These are phyloP conservation scores for Teunomyces panamensis DNA, from an alignment of 805 yeast genomes.

Conservation along the genomic window DNA sequence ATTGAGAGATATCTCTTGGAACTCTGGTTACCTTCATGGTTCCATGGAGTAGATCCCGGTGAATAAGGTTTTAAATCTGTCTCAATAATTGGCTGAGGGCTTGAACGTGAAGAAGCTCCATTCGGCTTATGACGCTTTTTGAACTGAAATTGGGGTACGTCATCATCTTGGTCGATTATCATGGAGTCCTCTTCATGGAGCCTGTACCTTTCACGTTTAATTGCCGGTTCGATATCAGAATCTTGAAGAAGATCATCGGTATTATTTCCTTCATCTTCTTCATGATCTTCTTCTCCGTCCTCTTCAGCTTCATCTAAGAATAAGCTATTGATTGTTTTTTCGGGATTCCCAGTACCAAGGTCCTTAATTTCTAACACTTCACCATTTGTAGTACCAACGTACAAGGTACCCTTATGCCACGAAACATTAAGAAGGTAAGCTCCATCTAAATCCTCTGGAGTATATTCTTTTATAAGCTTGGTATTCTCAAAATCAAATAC, in stretches of 20 bases:
- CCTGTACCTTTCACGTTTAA: conserved; percentile 4
- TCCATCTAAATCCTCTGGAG: conserved; percentile 23
- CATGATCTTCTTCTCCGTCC: conserved; percentile 21
- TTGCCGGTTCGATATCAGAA: conserved; percentile 14
- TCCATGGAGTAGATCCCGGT: conserved; percentile 87
- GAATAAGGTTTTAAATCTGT: conserved; percentile 61
- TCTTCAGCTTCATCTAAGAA: conserved; percentile 15
- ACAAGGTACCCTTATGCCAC: conserved; percentile 27
- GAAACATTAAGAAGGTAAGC: conserved; percentile 19
- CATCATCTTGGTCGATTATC: conserved; percentile 35
- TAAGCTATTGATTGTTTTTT: conserved; percentile 1
- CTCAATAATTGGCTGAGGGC: conserved; percentile 30
- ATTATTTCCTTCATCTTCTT: conserved; percentile 17
- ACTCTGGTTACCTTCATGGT: conserved; percentile 11
- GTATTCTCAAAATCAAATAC: conserved; percentile 50
- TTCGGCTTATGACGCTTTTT: conserved; percentile 23
- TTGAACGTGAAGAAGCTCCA: conserved; percentile 6
- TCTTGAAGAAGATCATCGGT: conserved; percentile 16
- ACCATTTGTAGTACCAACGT: conserved; percentile 45
- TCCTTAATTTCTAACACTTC: conserved; percentile 26
- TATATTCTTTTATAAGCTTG: background rate
- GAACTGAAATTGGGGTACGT: conserved; percentile 9
- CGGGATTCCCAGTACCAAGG: conserved; percentile 11
- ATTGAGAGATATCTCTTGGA: conserved; percentile 74
- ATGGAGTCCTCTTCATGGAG: conserved; percentile 31